These are phyloP conservation scores for Vigna radiata DNA, from an alignment of 306 rosid species.

Conservation along the genomic window DNA sequence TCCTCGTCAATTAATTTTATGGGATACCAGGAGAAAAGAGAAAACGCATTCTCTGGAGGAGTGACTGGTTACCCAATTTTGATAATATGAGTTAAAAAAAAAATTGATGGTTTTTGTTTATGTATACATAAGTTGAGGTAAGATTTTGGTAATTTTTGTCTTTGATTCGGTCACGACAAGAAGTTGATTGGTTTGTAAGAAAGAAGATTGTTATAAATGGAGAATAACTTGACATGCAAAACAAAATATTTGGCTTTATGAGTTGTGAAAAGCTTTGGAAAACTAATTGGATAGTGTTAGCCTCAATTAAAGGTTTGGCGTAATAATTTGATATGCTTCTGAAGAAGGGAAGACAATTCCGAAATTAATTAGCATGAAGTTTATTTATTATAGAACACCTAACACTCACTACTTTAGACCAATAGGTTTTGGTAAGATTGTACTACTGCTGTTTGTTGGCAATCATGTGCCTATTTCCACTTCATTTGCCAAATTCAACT, in stretches of 20 bases:
- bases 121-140: neutral
- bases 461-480: slow-evolving; percentile 39
- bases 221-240: slow-evolving; percentile 42
- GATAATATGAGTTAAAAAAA: neutral
- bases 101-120: neutral
- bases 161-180: slow-evolving; percentile 27
- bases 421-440: slow-evolving; percentile 7
- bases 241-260: slow-evolving; percentile 28
- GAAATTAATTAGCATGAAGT: slow-evolving; percentile 1
- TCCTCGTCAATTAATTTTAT: neutral
- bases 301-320: slow-evolving; percentile 31
- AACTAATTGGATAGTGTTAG: slow-evolving; percentile 35
- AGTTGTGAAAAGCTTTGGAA: slow-evolving; percentile 32
- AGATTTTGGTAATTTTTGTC: neutral
- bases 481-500: slow-evolving; percentile 13
- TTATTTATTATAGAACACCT: slow-evolving; percentile 42
- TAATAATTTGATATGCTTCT: slow-evolving; percentile 44
- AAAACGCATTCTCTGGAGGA: neutral
- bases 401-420: slow-evolving; percentile 24
- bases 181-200: slow-evolving; percentile 34
- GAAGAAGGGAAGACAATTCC: slow-evolving; percentile 36
- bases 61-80: slow-evolving; percentile 4
- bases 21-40: neutral
- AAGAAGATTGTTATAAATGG: slow-evolving; percentile 26
- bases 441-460: slow-evolving; percentile 30